A percentile compares a stretch with the other conserved stretches of the same genome.
Conservation (phyloP, 2,329 filamentous ascomycete species). For the Cercospora sp. region DNA sequence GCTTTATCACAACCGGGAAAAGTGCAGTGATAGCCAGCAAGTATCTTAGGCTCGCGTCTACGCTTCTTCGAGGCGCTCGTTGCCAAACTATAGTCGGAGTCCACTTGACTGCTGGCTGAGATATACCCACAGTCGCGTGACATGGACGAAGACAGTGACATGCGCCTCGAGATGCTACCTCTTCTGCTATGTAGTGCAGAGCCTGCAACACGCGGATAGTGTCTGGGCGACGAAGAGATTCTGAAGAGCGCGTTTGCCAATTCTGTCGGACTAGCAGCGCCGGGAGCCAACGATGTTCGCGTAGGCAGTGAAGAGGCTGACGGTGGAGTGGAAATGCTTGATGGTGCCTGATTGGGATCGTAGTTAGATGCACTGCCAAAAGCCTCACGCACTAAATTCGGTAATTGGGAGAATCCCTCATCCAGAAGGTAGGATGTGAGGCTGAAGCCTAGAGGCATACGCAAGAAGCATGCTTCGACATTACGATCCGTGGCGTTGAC, state of each 20-base stretch:
- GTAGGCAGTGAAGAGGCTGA: neutral
- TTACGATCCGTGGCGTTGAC: slow-evolving; percentile 6
- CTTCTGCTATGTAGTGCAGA: slow-evolving; percentile 14
- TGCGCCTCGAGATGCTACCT: slow-evolving; percentile 10
- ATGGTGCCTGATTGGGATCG: slow-evolving; percentile 10
- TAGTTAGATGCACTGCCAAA: neutral
- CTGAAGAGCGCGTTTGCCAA: slow-evolving; percentile 11
- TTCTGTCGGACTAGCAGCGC: slow-evolving; percentile 12
- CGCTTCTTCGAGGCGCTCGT: slow-evolving; percentile 18
- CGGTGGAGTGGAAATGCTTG: neutral
- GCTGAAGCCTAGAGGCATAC: slow-evolving; percentile 10
- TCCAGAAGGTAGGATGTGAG: slow-evolving; percentile 12
- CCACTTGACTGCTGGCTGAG: slow-evolving; percentile 19
- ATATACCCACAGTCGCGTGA: slow-evolving; percentile 18
- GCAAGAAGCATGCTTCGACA: slow-evolving; percentile 14
- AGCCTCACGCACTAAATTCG: slow-evolving; percentile 9
- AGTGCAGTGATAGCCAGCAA: slow-evolving; percentile 13
- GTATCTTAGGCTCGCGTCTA: slow-evolving; percentile 16
- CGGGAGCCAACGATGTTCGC: slow-evolving; percentile 1
- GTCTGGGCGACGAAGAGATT: slow-evolving; percentile 11
- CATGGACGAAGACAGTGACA: slow-evolving; percentile 13
- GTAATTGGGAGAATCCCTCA: slow-evolving; percentile 13
- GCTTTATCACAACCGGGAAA: slow-evolving; percentile 8
- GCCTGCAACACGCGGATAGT: slow-evolving; percentile 12
- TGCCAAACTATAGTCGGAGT: slow-evolving; percentile 18